Evolutionary conservation across 192 early-diverging fungal species (phyloP).

Genomic region (Anaeromyces robustus): DNA sequence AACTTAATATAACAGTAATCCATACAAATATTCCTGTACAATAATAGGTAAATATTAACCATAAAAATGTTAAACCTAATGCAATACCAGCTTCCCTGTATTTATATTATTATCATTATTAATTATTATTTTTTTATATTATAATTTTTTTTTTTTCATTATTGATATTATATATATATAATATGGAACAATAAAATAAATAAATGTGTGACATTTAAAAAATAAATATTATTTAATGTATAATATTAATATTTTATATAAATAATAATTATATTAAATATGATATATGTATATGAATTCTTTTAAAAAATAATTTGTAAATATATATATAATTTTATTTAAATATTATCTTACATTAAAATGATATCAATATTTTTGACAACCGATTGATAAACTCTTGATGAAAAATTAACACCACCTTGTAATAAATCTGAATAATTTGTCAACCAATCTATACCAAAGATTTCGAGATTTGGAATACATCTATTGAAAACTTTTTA

Average conservation of each 20-base stretch:
- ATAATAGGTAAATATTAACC: neutral
- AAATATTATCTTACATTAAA: neutral
- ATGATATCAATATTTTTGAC: neutral
- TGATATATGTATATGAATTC: too few species aligned
- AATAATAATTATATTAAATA: too few species aligned
- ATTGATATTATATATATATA: too few species aligned
- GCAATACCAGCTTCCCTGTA: neutral
- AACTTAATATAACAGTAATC: neutral
- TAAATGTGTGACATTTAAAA: too few species aligned
- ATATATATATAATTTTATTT: too few species aligned
- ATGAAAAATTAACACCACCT: neutral
- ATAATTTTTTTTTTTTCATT: too few species aligned
- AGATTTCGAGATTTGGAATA: neutral
- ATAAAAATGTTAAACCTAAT: neutral
- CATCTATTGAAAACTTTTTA: neutral
- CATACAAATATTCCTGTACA: neutral
- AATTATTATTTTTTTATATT: too few species aligned
- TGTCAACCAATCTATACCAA: neutral
- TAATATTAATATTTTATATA: too few species aligned
- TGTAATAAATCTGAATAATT: neutral
- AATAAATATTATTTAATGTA: too few species aligned
- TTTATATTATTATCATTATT: neutral
- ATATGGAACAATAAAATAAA: too few species aligned
- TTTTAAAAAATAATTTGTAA: too few species aligned
- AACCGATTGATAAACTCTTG: neutral